These are phyloP conservation scores for Sclerotinia glacialis DNA, from an alignment of 2,329 filamentous ascomycete genomes.

Conservation along the genomic window DNA sequence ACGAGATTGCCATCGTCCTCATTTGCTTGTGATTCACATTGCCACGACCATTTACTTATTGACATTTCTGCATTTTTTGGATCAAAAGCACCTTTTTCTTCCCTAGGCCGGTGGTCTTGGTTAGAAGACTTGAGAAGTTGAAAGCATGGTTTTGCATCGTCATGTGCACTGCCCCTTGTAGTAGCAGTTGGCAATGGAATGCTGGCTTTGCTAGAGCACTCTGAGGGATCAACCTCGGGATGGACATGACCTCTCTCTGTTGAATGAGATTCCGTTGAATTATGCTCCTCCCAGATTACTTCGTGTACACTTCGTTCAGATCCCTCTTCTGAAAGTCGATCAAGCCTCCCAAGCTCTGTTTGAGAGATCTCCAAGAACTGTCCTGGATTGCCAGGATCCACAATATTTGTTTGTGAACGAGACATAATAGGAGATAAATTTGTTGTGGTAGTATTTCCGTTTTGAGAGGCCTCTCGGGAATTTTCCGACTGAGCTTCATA, in stretches of 20 bases:
- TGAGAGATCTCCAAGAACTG: slow-evolving; percentile 9
- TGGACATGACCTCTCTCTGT: slow-evolving; percentile 22
- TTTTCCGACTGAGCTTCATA: slow-evolving; percentile 8
- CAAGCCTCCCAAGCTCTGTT: neutral
- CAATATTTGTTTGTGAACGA: neutral
- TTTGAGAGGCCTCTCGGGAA: neutral
- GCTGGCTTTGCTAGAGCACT: slow-evolving; percentile 6
- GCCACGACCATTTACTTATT: slow-evolving; percentile 31
- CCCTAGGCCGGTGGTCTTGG: neutral
- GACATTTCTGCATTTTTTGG: slow-evolving; percentile 29
- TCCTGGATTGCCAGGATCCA: neutral
- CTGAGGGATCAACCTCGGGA: neutral
- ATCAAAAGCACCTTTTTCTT: slow-evolving; percentile 29
- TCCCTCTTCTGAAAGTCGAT: neutral
- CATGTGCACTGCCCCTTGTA: neutral
- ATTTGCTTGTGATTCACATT: slow-evolving; percentile 21
- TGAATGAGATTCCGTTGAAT: slow-evolving; percentile 18
- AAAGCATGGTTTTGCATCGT: neutral
- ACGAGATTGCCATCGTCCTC: slow-evolving; percentile 3
- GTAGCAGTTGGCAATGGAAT: slow-evolving; percentile 7
- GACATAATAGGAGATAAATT: neutral
- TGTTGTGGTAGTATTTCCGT: neutral
- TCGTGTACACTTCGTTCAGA: slow-evolving; percentile 31
- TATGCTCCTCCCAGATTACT: slow-evolving; percentile 32
- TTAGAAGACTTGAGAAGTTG: neutral